Conservation (phyloP, 495 filamentous ascomycete species). For the Friedmanniomyces simplex region DNA sequence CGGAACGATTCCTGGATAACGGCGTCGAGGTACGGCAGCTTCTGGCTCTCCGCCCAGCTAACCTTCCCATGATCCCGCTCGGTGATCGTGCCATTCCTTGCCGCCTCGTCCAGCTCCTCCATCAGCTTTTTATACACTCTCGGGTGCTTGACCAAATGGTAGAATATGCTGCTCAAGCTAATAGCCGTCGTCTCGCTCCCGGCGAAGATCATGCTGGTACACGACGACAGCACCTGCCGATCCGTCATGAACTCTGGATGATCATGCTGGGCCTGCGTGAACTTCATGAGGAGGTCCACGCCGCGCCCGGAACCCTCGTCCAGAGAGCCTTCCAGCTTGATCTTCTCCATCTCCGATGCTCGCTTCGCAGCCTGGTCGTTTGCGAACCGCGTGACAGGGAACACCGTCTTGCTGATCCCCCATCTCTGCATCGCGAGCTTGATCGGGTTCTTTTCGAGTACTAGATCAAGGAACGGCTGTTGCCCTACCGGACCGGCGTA, state of each 20-base stretch:
- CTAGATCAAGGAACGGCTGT: constrained; percentile 41
- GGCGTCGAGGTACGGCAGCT: constrained; percentile 53
- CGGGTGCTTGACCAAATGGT: constrained; percentile 32
- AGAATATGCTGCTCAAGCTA: constrained; percentile 32
- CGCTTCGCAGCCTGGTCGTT: constrained; percentile 46
- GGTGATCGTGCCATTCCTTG: constrained; percentile 27
- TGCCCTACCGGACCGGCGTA: constrained; percentile 42
- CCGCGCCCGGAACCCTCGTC: constrained; percentile 31
- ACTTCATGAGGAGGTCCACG: constrained; percentile 39
- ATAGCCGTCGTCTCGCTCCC: constrained; percentile 37
- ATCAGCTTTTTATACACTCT: constrained; percentile 31
- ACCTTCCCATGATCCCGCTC: constrained; percentile 26
- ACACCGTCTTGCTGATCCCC: constrained; percentile 44
- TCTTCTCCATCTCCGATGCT: constrained; percentile 34
- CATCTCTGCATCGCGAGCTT: constrained; percentile 27
- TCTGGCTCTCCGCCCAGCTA: constrained; percentile 35
- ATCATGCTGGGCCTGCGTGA: constrained; percentile 37
- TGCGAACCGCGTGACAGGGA: constrained; percentile 53
- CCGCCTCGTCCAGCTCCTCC: constrained; percentile 32
- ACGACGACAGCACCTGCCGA: constrained; percentile 53
- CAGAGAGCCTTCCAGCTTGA: constrained; percentile 28
- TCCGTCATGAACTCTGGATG: constrained; percentile 56
- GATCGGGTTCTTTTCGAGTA: constrained; percentile 45
- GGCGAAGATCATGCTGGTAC: constrained; percentile 52
- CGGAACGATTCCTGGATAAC: constrained; percentile 61